These are phyloP conservation scores for Maudiozyma bulderi DNA, from an alignment of 805 yeast species.

Conservation along the genomic window DNA sequence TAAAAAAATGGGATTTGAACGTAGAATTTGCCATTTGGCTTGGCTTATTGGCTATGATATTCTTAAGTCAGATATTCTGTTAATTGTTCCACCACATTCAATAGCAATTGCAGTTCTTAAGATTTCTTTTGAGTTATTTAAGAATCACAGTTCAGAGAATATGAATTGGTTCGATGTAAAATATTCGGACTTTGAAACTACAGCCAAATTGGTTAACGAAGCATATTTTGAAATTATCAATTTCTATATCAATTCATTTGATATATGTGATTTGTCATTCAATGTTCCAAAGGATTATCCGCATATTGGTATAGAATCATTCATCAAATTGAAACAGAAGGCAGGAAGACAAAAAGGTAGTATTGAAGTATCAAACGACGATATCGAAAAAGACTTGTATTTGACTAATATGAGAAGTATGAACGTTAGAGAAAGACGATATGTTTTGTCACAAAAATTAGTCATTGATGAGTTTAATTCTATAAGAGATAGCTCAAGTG, in stretches of 20 bases:
- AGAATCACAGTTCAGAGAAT: slow-evolving; percentile 2
- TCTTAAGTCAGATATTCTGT: slow-evolving; percentile 55
- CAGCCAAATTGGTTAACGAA: slow-evolving; percentile 31
- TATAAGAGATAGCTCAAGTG: neutral
- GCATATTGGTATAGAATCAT: slow-evolving; percentile 24
- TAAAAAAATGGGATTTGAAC: slow-evolving; percentile 38
- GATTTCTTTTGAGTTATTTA: slow-evolving; percentile 44
- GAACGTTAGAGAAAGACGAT: slow-evolving; percentile 39
- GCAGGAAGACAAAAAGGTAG: slow-evolving; percentile 31
- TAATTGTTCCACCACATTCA: slow-evolving; percentile 67
- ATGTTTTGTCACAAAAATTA: slow-evolving; percentile 32
- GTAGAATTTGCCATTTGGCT: slow-evolving; percentile 43
- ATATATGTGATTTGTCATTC: slow-evolving; percentile 39
- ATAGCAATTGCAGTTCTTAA: slow-evolving; percentile 61
- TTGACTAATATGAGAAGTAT: slow-evolving; percentile 30
- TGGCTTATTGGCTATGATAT: slow-evolving; percentile 77
- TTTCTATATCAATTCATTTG: slow-evolving; percentile 49
- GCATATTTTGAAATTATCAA: slow-evolving; percentile 51
- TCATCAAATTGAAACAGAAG: slow-evolving; percentile 37
- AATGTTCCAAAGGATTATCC: slow-evolving; percentile 24
- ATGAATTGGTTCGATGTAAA: slow-evolving; percentile 14
- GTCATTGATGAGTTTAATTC: slow-evolving; percentile 12
- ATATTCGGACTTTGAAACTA: slow-evolving; percentile 24
- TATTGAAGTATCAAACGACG: slow-evolving; percentile 20
- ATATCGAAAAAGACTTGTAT: slow-evolving; percentile 38